Percentiles rank a stretch among this genome's conserved stretches.
Conservation (phyloP, 192 early-diverging fungal species). For the Gigaspora rosea region DNA sequence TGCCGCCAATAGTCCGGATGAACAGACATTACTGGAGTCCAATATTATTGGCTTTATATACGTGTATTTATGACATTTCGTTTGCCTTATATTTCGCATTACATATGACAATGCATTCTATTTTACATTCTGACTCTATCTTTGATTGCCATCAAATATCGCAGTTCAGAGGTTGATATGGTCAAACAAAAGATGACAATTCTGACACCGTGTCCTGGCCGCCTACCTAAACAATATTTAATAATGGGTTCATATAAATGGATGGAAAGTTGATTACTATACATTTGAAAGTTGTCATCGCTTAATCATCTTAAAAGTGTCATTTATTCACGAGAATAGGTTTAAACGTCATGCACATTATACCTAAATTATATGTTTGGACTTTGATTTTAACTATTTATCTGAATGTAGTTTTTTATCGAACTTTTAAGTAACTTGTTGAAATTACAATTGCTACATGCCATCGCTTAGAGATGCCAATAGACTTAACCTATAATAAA, state of each 20-base stretch:
- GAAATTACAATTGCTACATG: no score
- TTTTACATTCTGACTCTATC: not conserved
- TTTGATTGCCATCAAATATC: not conserved
- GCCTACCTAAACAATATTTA: conserved; percentile 82
- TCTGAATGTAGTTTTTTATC: no score
- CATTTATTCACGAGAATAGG: no score
- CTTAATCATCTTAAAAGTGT: no score
- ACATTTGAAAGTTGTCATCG: no score
- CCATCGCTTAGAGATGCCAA: no score
- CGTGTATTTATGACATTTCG: conserved; percentile 52
- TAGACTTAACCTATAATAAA: no score
- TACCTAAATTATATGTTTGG: no score
- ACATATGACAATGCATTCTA: not conserved
- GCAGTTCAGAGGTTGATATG: conserved; percentile 79
- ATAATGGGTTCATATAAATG: conserved; percentile 87
- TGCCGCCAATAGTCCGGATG: conserved; percentile 53
- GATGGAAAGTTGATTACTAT: conserved; percentile 64
- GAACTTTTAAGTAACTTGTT: no score
- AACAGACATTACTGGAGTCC: conserved; percentile 61
- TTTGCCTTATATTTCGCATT: no score
- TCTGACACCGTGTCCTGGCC: conserved; percentile 83
- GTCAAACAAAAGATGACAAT: conserved; percentile 79
- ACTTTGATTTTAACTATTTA: no score
- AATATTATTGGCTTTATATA: conserved; percentile 84
- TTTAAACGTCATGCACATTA: no score